Percentiles rank a stretch among this genome's conserved stretches.
Conservation (phyloP, 148 eudicot genomes). For the Camellia granthamiana region DNA sequence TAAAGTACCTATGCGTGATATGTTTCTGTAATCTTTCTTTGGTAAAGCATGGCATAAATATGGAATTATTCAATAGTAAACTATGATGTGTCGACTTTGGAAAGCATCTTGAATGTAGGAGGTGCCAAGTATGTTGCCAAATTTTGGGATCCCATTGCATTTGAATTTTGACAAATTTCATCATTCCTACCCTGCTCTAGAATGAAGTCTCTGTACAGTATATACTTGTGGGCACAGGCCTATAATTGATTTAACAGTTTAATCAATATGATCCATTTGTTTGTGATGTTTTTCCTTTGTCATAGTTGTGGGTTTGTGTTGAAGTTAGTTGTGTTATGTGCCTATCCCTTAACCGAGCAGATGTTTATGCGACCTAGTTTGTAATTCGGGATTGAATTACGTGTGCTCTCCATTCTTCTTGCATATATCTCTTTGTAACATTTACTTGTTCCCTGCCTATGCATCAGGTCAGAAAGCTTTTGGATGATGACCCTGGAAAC, state of each 20-base stretch:
- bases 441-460: conserved; percentile 6
- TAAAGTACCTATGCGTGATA: neutral
- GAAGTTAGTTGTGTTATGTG: neutral
- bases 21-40: no score
- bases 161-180: neutral
- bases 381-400: neutral
- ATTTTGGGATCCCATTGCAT: neutral
- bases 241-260: neutral
- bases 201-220: neutral
- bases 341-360: neutral
- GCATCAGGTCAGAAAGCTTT: conserved; percentile 66
- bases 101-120: neutral
- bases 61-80: neutral
- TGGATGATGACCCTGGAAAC: conserved; percentile 83
- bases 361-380: neutral
- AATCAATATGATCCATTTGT: neutral
- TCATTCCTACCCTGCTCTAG: neutral
- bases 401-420: neutral
- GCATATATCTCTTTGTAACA: neutral
- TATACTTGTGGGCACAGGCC: neutral
- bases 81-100: neutral
- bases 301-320: neutral
- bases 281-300: neutral
- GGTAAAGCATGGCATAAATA: neutral
- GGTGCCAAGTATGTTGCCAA: neutral